Base-by-base conservation (phyloP, 2,329 filamentous ascomycete species). In the Davidsoniella eucalypti region DNA sequence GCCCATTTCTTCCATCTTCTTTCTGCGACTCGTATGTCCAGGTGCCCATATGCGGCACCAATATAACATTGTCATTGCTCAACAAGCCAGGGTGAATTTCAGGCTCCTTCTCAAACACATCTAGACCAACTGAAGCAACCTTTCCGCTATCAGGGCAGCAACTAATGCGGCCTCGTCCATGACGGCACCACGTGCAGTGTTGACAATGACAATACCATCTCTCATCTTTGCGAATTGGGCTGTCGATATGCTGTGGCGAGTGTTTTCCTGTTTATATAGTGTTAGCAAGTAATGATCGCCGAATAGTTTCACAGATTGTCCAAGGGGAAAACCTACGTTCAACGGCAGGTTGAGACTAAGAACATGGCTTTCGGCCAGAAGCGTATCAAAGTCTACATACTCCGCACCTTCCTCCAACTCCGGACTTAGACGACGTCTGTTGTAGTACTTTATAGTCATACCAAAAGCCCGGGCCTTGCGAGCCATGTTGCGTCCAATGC, bases 11-110 rank as follows among this genome's bases (percentile, higher is more conserved):
- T n/a, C n/a, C n/a, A n/a, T n/a, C 80, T 63, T 75, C 73, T 40
- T 64, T 67, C 61, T 73, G 68, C 5, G 74, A 76, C 65, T 77
- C 85, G 25, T 78, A 67, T 0, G 84, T 90, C 72, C 76, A 87
- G 0, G 87, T 93, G 0, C 86, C 86, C 83, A 93, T 84, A 63
- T 93, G 87, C 47, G 87, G 87, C 36, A 93, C 66, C 25, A 94
- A 69, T 58, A 90, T 69, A 18, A 85, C 84, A 56, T 77, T 74
- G 2, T 76, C 76, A 60, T 90, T 88, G 14, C 67, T 66, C 12
- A 88, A 57, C 40, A 93, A 67, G 1, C 81, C 83, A 0, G 78
- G 79, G 59, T 92, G 84, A 25, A 93, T 67, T 52, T 75, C 70
- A 0, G 87, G 87, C 63, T 93, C 86, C 37, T 87, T 70, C 61